These are phyloP conservation scores for Phalaenopsis aphrodite DNA, from an alignment of 106 monocot genomes.

Conservation along the genomic window DNA sequence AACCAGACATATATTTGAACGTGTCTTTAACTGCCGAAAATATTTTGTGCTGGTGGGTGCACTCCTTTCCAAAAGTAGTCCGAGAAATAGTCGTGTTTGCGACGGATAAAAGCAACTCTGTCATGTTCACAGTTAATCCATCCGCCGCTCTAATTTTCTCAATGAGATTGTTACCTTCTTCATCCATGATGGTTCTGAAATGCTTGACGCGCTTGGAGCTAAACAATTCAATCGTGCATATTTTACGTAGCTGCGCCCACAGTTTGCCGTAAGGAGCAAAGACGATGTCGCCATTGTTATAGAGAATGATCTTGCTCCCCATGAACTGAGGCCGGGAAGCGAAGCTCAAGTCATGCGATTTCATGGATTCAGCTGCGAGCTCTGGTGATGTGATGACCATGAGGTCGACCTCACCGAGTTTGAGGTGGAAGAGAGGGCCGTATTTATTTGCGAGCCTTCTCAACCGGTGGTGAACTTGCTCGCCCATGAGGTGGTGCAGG, in stretches of 20 bases:
- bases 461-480: constrained; percentile 4
- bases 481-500: constrained; percentile 17
- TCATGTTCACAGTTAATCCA: constrained; percentile 2
- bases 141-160: neutral
- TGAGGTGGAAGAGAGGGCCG: constrained; percentile 21
- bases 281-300: constrained; percentile 7
- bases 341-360: constrained; percentile 11
- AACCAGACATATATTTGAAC: neutral
- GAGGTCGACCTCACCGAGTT: constrained; percentile 12
- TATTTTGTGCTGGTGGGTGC: neutral
- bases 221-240: constrained; percentile 4
- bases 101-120: neutral
- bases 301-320: neutral
- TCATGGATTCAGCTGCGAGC: constrained; percentile 13
- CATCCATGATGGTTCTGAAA: constrained; percentile 1
- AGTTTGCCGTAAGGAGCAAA: constrained; percentile 6
- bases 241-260: constrained; percentile 8
- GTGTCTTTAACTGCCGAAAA: neutral
- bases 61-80: constrained; percentile 3
- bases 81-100: neutral
- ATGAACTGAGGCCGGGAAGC: constrained; percentile 1
- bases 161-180: neutral
- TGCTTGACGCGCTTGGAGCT: constrained; percentile 5
- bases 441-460: constrained; percentile 1
- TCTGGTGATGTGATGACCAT: constrained; percentile 13